These are phyloP conservation scores for Acacia acuminata DNA, from an alignment of 306 rosid genomes.

Conservation along the genomic window DNA sequence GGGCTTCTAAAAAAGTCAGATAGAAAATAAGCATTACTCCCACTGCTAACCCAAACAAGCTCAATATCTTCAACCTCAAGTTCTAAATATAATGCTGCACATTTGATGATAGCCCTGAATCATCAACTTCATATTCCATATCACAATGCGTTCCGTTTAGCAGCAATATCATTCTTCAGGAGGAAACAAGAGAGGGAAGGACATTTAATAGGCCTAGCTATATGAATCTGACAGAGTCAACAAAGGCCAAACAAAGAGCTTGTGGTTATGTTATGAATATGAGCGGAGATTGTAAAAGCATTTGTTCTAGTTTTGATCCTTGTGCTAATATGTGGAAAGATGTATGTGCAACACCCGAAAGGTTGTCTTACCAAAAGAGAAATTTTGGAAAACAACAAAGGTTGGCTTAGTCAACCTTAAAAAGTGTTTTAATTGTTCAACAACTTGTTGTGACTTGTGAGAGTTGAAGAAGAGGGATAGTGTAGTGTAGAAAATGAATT, in stretches of 20 bases:
- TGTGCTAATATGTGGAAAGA: slow-evolving; percentile 52
- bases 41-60: too few relatives aligned
- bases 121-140: slow-evolving; percentile 55
- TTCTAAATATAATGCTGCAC: slow-evolving; percentile 52
- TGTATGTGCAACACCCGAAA: slow-evolving; percentile 45
- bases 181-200: slow-evolving; percentile 38
- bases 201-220: slow-evolving; percentile 50
- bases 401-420: slow-evolving; percentile 17
- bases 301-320: slow-evolving; percentile 45
- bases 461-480: not conserved
- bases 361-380: slow-evolving; percentile 38
- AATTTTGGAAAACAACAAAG: slow-evolving; percentile 19
- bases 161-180: slow-evolving; percentile 25
- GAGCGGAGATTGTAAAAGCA: slow-evolving; percentile 60
- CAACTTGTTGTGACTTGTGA: slow-evolving; percentile 48
- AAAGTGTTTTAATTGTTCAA: slow-evolving; percentile 32
- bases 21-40: too few relatives aligned
- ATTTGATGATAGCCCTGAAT: slow-evolving; percentile 55
- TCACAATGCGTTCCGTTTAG: slow-evolving; percentile 35
- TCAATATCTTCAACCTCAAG: slow-evolving; percentile 51
- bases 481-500: slow-evolving; percentile 27
- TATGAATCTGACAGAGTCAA: slow-evolving; percentile 67
- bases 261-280: slow-evolving; percentile 28
- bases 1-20: too few relatives aligned
- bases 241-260: slow-evolving; percentile 60